Conservation (phyloP, 805 yeast genomes). For the Nakazawaea wyomingensis region DNA sequence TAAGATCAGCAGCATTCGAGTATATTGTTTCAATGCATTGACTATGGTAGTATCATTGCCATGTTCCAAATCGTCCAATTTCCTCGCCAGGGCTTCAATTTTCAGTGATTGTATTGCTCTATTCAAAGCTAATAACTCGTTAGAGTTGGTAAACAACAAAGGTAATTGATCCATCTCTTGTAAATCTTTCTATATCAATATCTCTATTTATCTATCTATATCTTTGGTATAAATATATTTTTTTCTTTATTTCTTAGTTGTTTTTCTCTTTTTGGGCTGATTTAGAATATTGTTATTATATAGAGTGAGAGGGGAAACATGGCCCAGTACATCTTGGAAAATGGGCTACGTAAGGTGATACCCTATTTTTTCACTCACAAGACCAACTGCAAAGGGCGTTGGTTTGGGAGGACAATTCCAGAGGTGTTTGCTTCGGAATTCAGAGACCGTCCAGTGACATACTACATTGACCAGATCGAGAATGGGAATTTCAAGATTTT, state of each 20-base stretch:
- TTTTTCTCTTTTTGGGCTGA: neutral
- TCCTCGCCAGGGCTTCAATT: neutral
- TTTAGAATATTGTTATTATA: neutral
- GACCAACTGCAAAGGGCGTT: conserved; percentile 39
- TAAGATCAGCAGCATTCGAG: neutral
- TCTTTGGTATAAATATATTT: too few species aligned
- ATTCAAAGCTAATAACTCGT: neutral
- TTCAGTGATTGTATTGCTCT: neutral
- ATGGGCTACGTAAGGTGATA: conserved; percentile 33
- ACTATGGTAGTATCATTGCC: conserved; percentile 1
- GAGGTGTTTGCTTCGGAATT: conserved; percentile 38
- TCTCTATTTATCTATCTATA: too few species aligned
- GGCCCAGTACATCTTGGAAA: conserved; percentile 17
- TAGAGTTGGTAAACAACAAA: neutral
- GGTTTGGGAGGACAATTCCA: conserved; percentile 32
- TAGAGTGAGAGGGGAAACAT: neutral
- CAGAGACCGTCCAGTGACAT: conserved; percentile 21
- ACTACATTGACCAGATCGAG: conserved; percentile 19
- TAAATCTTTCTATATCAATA: too few species aligned
- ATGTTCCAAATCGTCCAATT: neutral
- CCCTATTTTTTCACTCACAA: conserved; percentile 35
- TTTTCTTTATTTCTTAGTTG: neutral
- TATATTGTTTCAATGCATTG: neutral
- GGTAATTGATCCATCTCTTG: conserved; percentile 1
- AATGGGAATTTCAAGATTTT: conserved; percentile 7